phyloP scores from a whole-genome alignment of 2,329 filamentous ascomycete species.

The Fusarium coicis region DNA sequence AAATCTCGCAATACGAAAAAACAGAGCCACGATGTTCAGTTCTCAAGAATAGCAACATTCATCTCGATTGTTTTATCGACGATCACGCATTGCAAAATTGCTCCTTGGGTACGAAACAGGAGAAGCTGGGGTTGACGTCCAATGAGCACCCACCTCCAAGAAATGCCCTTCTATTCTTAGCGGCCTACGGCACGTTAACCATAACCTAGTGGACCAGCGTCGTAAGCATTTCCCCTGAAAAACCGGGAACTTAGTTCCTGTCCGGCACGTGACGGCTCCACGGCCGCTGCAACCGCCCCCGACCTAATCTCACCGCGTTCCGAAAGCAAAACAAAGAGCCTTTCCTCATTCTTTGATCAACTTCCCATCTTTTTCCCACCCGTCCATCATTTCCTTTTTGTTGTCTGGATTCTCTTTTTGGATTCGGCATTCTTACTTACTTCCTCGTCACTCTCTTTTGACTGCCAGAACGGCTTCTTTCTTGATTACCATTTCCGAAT shows the following conservation, averaged over 20 bases:
- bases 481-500: conserved; percentile 26
- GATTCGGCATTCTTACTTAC: conserved; percentile 36
- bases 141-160: conserved; percentile 23
- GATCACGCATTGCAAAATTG: conserved; percentile 39
- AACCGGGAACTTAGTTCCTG: conserved; percentile 33
- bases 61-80: conserved; percentile 32
- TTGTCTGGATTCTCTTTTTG: conserved; percentile 27
- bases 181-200: conserved; percentile 21
- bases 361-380: conserved; percentile 9
- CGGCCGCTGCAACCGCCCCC: conserved; percentile 23
- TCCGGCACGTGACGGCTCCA: conserved; percentile 35
- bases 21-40: neutral
- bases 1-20: conserved; percentile 19
- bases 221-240: conserved; percentile 41
- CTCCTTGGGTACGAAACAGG: conserved; percentile 38
- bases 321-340: conserved; percentile 27
- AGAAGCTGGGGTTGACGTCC: conserved; percentile 26
- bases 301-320: conserved; percentile 42
- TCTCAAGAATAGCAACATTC: conserved; percentile 6
- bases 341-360: conserved; percentile 32
- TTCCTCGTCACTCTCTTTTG: conserved; percentile 42
- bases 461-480: conserved; percentile 28
- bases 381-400: conserved; percentile 25
- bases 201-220: conserved; percentile 27
- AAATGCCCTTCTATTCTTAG: conserved; percentile 39